phyloP scores from a whole-genome alignment of 2,329 filamentous ascomycete species.

The Aspergillus brasiliensis region DNA sequence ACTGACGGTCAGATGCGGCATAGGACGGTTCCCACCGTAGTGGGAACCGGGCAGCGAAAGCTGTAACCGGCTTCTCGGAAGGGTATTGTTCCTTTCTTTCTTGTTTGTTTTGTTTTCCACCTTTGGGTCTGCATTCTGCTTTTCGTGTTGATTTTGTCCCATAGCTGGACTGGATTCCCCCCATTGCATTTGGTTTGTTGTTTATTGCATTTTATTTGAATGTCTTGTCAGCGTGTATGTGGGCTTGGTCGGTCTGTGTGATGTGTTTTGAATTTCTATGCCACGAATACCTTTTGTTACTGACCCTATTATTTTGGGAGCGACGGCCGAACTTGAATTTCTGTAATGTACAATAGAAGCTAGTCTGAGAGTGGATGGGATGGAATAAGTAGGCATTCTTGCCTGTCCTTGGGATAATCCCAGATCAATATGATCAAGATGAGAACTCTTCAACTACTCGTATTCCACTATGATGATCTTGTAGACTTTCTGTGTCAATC shows the following conservation, averaged over 20 bases:
- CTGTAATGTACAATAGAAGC: constrained; percentile 11
- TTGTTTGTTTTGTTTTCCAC: not conserved
- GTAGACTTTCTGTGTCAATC: too few relatives aligned
- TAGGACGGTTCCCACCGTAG: constrained; percentile 6
- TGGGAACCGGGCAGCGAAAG: not conserved
- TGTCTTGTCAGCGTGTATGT: not conserved
- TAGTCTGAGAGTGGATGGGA: not conserved
- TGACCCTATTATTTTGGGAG: not conserved
- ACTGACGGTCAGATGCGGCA: constrained; percentile 15
- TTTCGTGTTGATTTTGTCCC: too few relatives aligned
- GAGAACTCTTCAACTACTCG: too few relatives aligned
- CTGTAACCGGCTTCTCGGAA: not conserved
- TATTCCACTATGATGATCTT: too few relatives aligned
- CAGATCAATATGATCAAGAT: too few relatives aligned
- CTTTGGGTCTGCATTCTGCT: not conserved
- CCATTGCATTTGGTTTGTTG: constrained; percentile 3
- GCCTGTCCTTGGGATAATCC: too few relatives aligned
- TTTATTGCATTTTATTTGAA: not conserved
- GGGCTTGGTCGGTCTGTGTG: not conserved
- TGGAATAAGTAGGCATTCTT: too few relatives aligned
- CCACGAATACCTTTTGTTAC: constrained; percentile 4
- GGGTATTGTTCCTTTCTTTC: too few relatives aligned
- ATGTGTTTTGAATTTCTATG: constrained; percentile 1
- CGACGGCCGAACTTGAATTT: constrained; percentile 1
- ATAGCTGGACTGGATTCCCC: not conserved